Evolutionary conservation across 345 rosid species (phyloP), one percentile per base, ranked within the genome.

Genomic region (Schrenkiella parvula): DNA sequence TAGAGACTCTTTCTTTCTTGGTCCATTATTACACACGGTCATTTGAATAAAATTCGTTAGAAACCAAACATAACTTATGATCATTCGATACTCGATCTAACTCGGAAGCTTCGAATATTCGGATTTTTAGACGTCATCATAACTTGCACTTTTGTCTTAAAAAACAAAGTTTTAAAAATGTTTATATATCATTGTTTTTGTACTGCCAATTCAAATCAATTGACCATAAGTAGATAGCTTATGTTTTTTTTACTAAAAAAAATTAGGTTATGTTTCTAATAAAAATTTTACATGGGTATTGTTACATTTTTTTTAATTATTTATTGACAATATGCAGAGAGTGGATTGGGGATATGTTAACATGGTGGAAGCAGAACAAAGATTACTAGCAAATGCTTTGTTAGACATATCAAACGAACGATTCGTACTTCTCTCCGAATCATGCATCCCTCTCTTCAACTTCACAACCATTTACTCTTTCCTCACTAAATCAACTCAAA

Each of bases 331-430:
- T n/a, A n/a, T 79, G 80, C 88, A 92, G 98, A 76, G 73, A 34
- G 98, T 83, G 7, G 54, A 44, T 51, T 92, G 96, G 98, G 98
- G 98, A 48, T 41, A 76, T 4, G 95, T 84, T 2, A 88, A 83
- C 53, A 88, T 92, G 96, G 72, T 92, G 0, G 98, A 92, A 80
- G 96, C 96, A 3, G 98, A 92, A 75, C 84, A 88, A 35, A 84
- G 98, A 3, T 80, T 92, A 4, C 78, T 92, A 71, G 96, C 91
- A 26, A 92, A 88, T 66, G 98, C 95, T 2, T 85, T 92, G 34
- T 66, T 89, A 25, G 96, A 90, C 72, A 59, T 78, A 43, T 72
- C 91, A 3, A 92, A 88, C 75, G 83, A 89, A 72, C 78, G 96
- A 18, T 92, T 92, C 28, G 82, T 89, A 38, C 86, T 92, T 11